phyloP scores from a whole-genome alignment of 192 early-diverging fungal genomes.

The Umbelopsis ramanniana region DNA sequence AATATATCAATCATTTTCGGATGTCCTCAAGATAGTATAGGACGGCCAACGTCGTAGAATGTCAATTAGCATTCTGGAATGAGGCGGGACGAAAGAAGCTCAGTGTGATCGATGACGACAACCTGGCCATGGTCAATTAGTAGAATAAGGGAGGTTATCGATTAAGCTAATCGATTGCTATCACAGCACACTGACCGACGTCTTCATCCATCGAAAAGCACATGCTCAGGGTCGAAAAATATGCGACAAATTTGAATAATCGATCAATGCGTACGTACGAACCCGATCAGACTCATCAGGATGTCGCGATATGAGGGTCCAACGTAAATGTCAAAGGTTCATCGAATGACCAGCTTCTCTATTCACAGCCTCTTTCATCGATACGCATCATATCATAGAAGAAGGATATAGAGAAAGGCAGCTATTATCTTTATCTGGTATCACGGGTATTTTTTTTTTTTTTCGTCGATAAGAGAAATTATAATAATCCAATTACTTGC shows the following conservation, averaged over 20 bases:
- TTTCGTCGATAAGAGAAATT: constrained; percentile 23
- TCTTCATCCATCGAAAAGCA: background rate
- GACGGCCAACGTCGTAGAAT: background rate
- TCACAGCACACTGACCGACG: background rate
- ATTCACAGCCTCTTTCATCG: too few species aligned
- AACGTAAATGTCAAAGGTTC: too few species aligned
- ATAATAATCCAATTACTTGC: background rate
- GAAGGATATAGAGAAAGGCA: background rate
- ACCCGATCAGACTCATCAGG: background rate
- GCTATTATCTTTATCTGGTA: background rate
- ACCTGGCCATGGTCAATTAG: background rate
- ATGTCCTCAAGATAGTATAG: background rate
- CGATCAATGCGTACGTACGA: background rate
- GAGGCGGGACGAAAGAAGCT: background rate
- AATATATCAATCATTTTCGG: too few species aligned
- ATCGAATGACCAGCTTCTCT: too few species aligned
- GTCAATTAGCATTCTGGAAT: background rate
- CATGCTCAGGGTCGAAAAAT: background rate
- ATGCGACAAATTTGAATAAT: too few species aligned
- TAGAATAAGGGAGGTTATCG: background rate
- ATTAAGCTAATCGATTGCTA: background rate
- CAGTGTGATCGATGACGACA: background rate
- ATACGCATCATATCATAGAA: background rate
- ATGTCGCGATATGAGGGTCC: background rate
- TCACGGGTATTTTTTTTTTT: background rate